Percentiles rank a stretch among this genome's conserved stretches.
These are phyloP conservation scores for Cucurbita moschata DNA, from an alignment of 306 rosid genomes.

Conservation along the genomic window DNA sequence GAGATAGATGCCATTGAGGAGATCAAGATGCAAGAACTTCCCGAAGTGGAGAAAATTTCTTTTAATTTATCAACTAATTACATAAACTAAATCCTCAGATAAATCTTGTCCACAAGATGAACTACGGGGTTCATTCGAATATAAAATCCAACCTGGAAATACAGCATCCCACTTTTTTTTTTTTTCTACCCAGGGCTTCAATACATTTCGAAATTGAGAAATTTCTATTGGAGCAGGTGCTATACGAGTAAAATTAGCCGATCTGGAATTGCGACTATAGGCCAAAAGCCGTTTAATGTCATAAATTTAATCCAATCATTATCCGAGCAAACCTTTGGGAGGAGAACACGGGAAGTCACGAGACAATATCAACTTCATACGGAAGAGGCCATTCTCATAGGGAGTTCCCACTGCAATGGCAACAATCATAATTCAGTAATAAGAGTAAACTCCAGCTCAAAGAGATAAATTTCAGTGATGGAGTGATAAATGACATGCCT, in stretches of 20 bases:
- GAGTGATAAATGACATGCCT: constrained; percentile 33
- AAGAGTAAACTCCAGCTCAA: neutral
- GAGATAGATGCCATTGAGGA: neutral
- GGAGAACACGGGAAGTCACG: constrained; percentile 83
- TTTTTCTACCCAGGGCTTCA: too few relatives aligned
- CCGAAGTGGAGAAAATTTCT: neutral
- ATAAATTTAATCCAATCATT: neutral
- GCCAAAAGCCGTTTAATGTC: neutral
- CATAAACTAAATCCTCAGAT: neutral
- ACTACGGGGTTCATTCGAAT: too few relatives aligned
- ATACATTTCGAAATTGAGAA: too few relatives aligned
- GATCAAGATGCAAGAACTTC: neutral
- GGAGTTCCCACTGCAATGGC: constrained; percentile 84
- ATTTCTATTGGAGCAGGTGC: too few relatives aligned
- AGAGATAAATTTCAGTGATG: neutral
- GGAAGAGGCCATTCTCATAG: constrained; percentile 87
- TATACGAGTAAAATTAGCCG: too few relatives aligned
- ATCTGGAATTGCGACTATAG: neutral
- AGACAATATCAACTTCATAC: constrained; percentile 81
- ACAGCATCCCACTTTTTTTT: too few relatives aligned
- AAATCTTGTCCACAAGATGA: neutral
- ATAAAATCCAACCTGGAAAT: too few relatives aligned
- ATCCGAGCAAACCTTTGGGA: constrained; percentile 60
- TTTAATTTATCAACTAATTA: neutral
- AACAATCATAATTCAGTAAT: constrained; percentile 6